Conservation (phyloP, 495 filamentous ascomycete genomes). For the Glonium stellatum region DNA sequence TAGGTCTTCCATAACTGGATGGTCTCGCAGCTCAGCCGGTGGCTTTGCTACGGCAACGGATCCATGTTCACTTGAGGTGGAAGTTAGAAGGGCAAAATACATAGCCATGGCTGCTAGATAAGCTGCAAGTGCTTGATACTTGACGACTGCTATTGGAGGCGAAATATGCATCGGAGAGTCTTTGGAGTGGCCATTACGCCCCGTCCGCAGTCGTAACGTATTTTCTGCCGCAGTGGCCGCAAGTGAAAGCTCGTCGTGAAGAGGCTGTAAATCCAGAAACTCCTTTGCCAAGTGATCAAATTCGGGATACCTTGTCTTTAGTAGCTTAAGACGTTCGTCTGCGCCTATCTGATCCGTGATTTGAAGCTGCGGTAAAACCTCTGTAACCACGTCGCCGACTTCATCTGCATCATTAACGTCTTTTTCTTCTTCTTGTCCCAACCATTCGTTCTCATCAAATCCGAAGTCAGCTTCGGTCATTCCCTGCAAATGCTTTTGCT, state of each 20-base stretch:
- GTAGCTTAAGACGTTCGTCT: conserved; percentile 66
- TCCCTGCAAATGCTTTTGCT: conserved; percentile 77
- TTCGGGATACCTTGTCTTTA: conserved; percentile 80
- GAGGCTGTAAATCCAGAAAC: conserved; percentile 61
- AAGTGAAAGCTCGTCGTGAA: conserved; percentile 50
- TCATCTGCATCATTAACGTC: conserved; percentile 44
- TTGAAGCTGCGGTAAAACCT: conserved; percentile 73
- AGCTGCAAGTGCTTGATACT: conserved; percentile 66
- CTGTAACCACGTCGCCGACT: conserved; percentile 52
- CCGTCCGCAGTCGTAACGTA: conserved; percentile 17
- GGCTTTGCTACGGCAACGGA: conserved; percentile 47
- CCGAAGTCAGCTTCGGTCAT: conserved; percentile 88
- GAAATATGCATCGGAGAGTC: neutral
- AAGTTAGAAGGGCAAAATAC: conserved; percentile 88
- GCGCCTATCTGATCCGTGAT: conserved; percentile 71
- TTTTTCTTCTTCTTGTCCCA: conserved; percentile 43
- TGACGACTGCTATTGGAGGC: conserved; percentile 53
- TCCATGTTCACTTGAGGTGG: conserved; percentile 50
- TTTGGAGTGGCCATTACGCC: conserved; percentile 9
- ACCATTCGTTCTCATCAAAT: conserved; percentile 84
- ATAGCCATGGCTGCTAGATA: conserved; percentile 81
- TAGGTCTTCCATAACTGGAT: conserved; percentile 79
- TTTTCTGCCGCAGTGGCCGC: conserved; percentile 51
- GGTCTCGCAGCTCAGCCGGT: conserved; percentile 70
- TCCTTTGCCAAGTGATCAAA: conserved; percentile 80